phyloP scores from a whole-genome alignment of 2,329 filamentous ascomycete species.

The Ceratocystis papillata region DNA sequence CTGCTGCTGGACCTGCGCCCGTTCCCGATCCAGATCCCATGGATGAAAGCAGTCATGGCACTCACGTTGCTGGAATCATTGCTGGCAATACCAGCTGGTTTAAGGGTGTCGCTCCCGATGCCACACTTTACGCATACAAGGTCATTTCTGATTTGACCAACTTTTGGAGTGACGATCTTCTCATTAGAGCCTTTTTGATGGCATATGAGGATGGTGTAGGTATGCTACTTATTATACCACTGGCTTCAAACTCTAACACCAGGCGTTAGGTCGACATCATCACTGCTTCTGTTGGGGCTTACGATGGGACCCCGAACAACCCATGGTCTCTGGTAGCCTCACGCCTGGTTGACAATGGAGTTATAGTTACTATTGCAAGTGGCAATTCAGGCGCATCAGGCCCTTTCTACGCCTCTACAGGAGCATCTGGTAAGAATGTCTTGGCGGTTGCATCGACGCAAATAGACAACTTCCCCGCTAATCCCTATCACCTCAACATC shows the following conservation, averaged over 20 bases:
- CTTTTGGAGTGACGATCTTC: conserved; percentile 24
- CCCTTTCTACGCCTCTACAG: conserved; percentile 37
- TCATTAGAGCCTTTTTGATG: conserved; percentile 31
- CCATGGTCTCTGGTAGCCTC: conserved; percentile 36
- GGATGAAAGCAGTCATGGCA: conserved; percentile 30
- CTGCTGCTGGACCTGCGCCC: not conserved
- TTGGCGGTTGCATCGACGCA: conserved; percentile 35
- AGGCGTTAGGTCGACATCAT: conserved; percentile 32
- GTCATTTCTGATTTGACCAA: conserved; percentile 12
- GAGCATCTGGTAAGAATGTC: conserved; percentile 34
- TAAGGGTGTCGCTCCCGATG: conserved; percentile 28
- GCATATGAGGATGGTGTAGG: conserved; percentile 31
- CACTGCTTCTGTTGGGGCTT: conserved; percentile 34
- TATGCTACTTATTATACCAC: conserved; percentile 15
- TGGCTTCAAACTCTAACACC: not conserved
- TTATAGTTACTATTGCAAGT: conserved; percentile 41
- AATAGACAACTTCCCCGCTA: not conserved
- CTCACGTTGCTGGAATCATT: conserved; percentile 31
- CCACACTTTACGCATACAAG: conserved; percentile 24
- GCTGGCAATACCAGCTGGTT: conserved; percentile 21
- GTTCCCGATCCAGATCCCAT: conserved; percentile 16
- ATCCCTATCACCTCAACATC: not conserved
- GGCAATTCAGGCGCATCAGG: conserved; percentile 42
- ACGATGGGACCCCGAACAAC: conserved; percentile 34
- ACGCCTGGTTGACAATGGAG: conserved; percentile 36